Evolutionary conservation across 495 filamentous ascomycete genomes (phyloP).

Genomic region (Penicillium alfredii): DNA sequence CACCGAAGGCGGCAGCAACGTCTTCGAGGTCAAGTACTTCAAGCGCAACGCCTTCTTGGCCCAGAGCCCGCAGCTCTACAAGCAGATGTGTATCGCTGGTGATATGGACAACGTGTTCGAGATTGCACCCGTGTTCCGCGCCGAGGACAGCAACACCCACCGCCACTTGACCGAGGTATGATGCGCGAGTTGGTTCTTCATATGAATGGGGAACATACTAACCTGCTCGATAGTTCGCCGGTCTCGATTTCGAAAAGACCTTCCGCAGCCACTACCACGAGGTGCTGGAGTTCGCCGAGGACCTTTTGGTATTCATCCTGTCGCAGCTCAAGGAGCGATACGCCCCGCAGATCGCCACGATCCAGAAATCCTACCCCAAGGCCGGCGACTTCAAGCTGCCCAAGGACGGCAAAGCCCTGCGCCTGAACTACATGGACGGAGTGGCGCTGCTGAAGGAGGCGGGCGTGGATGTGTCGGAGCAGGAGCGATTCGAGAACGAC

Average conservation of each 20-base stretch:
- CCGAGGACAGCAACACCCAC: conserved; percentile 94
- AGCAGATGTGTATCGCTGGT: conserved; percentile 93
- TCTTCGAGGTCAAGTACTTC: conserved; percentile 92
- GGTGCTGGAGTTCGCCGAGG: conserved; percentile 72
- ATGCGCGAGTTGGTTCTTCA: neutral
- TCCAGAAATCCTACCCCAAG: conserved; percentile 54
- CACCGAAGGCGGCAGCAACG: conserved; percentile 88
- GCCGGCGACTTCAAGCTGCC: conserved; percentile 53
- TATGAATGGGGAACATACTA: conserved; percentile 49
- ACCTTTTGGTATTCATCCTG: conserved; percentile 86
- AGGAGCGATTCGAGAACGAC: conserved; percentile 70
- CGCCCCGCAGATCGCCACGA: conserved; percentile 59
- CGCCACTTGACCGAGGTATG: conserved; percentile 84
- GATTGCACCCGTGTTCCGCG: conserved; percentile 88
- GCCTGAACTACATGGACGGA: conserved; percentile 80
- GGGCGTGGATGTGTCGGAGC: conserved; percentile 65
- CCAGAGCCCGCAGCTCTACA: conserved; percentile 93
- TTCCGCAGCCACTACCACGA: conserved; percentile 87
- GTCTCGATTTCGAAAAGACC: conserved; percentile 96
- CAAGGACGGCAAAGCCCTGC: conserved; percentile 66
- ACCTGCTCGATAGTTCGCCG: conserved; percentile 57
- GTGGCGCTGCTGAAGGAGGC: conserved; percentile 76
- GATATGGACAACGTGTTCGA: conserved; percentile 87
- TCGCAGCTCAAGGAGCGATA: conserved; percentile 63
- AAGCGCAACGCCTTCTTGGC: conserved; percentile 78